These are phyloP conservation scores for Arthrobotrys sinensis DNA, from an alignment of 2,329 filamentous ascomycete genomes.

Conservation along the genomic window DNA sequence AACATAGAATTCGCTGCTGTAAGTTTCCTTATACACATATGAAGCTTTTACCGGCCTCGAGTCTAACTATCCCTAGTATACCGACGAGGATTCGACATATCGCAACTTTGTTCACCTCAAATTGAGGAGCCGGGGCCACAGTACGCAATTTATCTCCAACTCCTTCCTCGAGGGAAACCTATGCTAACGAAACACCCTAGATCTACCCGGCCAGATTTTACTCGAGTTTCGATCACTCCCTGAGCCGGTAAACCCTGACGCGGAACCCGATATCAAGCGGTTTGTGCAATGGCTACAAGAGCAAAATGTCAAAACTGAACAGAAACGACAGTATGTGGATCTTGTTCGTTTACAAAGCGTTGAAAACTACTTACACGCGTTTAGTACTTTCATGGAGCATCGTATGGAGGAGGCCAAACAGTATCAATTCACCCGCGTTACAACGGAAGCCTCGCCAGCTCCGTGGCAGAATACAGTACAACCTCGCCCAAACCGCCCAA, in stretches of 20 bases:
- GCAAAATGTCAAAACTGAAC: background rate
- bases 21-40: background rate
- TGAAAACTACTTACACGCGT: background rate
- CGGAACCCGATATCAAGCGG: constrained; percentile 11
- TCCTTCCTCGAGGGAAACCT: too few species aligned
- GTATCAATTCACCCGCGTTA: background rate
- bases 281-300: constrained; percentile 25
- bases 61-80: constrained; percentile 30
- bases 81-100: background rate
- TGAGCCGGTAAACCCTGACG: background rate
- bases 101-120: constrained; percentile 31
- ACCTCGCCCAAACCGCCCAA: background rate
- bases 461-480: background rate
- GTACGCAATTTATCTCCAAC: constrained; percentile 2
- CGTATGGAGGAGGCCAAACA: constrained; percentile 20
- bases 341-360: background rate
- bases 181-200: constrained; percentile 4
- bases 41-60: background rate
- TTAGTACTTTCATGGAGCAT: constrained; percentile 2
- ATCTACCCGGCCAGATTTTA: background rate
- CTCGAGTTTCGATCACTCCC: constrained; percentile 19
- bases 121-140: constrained; percentile 14
- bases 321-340: constrained; percentile 4
- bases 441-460: background rate
- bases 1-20: constrained; percentile 24